Evolutionary conservation across 2,329 filamentous ascomycete species (phyloP).

Genomic region (Colletotrichum zoysiae): DNA sequence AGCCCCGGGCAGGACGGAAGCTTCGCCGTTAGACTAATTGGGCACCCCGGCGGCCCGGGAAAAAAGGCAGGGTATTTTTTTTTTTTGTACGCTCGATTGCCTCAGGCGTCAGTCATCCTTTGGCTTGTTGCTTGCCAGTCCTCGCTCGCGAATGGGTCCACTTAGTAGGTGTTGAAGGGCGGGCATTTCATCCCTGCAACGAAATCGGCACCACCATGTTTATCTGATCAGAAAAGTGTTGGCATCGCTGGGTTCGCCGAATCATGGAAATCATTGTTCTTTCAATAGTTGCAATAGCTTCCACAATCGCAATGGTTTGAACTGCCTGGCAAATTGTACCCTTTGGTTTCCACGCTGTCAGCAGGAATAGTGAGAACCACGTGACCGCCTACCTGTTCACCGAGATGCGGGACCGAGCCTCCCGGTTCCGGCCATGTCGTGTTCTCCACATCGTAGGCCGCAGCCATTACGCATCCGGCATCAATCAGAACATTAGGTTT

Average conservation of each 20-base stretch:
- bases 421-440: conserved; percentile 20
- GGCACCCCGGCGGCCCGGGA: conserved; percentile 14
- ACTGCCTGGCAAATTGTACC: neutral
- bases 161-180: neutral
- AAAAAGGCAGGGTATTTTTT: conserved; percentile 35
- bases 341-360: neutral
- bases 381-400: conserved; percentile 7
- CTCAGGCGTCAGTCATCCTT: neutral
- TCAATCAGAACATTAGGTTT: conserved; percentile 6
- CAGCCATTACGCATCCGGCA: neutral
- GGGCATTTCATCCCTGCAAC: conserved; percentile 1
- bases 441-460: neutral
- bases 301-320: neutral
- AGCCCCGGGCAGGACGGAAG: conserved; percentile 27
- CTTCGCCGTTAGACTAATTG: conserved; percentile 34
- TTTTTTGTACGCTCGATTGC: conserved; percentile 16
- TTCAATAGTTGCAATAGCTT: neutral
- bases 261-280: neutral
- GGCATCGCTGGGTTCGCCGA: neutral
- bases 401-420: neutral
- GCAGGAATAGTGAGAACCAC: neutral
- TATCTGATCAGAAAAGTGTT: neutral
- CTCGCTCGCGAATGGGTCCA: conserved; percentile 8
- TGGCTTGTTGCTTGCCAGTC: neutral
- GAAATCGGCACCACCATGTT: conserved; percentile 7